These are phyloP conservation scores for Sparassis latifolia DNA, from an alignment of 1,284 basidiomycete species.

Conservation along the genomic window DNA sequence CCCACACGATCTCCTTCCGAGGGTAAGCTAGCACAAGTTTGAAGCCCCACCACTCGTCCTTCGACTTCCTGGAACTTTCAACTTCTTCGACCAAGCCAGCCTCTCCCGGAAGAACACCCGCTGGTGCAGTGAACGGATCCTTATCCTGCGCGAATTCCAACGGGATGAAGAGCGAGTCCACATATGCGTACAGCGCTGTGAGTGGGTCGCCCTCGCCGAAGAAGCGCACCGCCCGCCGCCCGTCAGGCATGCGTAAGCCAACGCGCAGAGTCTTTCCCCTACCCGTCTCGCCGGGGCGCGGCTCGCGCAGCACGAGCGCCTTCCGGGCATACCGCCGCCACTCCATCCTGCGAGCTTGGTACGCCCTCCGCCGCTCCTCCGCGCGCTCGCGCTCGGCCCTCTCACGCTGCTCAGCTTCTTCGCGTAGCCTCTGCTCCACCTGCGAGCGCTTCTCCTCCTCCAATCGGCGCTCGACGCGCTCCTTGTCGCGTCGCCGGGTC, in stretches of 20 bases:
- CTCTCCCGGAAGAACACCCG: constrained; percentile 26
- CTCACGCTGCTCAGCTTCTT: constrained; percentile 25
- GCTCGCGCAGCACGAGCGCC: constrained; percentile 31
- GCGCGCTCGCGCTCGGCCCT: constrained; percentile 24
- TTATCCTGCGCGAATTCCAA: constrained; percentile 27
- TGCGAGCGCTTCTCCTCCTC: constrained; percentile 35
- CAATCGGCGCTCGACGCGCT: constrained; percentile 51
- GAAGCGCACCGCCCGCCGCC: constrained; percentile 49
- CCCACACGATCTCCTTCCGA: constrained; percentile 55
- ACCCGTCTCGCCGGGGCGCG: constrained; percentile 23
- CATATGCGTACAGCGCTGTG: constrained; percentile 62
- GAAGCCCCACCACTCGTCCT: constrained; percentile 66
- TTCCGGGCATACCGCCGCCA: constrained; percentile 49
- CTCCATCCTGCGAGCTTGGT: constrained; percentile 30
- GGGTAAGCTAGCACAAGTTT: constrained; percentile 66
- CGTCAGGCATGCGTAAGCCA: constrained; percentile 64
- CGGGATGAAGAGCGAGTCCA: constrained; percentile 50
- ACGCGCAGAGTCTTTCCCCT: constrained; percentile 42
- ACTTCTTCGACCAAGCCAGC: constrained; percentile 37
- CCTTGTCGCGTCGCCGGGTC: constrained; percentile 62
- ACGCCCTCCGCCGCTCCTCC: constrained; percentile 26
- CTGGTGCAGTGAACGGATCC: constrained; percentile 39
- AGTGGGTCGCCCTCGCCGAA: constrained; percentile 50
- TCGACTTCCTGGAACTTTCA: constrained; percentile 17
- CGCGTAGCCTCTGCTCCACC: constrained; percentile 23